Evolutionary conservation across 2,329 filamentous ascomycete genomes (phyloP).

Genomic region (Talaromyces sp.): DNA sequence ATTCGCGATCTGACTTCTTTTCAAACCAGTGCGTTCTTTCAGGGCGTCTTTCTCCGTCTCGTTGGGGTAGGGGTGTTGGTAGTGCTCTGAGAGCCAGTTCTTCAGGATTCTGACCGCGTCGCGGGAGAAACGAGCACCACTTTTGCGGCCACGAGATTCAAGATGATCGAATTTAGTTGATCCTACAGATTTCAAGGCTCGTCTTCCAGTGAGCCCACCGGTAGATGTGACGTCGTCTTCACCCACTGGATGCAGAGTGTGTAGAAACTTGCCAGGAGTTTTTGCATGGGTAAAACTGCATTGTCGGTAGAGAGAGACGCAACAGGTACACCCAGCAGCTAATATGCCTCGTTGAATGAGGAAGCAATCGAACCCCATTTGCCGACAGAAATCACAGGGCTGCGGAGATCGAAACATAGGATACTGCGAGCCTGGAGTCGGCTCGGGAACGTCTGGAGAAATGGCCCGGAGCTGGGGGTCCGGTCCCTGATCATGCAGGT

Average conservation of each 20-base stretch:
- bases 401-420: constrained; percentile 46
- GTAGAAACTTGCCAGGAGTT: constrained; percentile 40
- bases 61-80: constrained; percentile 79
- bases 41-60: constrained; percentile 81
- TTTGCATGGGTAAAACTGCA: constrained; percentile 47
- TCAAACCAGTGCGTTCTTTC: constrained; percentile 74
- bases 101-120: constrained; percentile 77
- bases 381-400: constrained; percentile 45
- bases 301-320: constrained; percentile 46
- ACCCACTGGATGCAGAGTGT: constrained; percentile 43
- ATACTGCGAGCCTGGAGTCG: constrained; percentile 27
- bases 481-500: constrained; percentile 5
- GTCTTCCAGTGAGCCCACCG: constrained; percentile 39
- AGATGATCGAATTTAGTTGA: constrained; percentile 32
- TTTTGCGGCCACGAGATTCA: constrained; percentile 54
- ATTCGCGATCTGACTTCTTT: constrained; percentile 79
- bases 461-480: constrained; percentile 19
- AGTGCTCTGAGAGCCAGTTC: constrained; percentile 77
- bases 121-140: constrained; percentile 72
- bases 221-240: constrained; percentile 41
- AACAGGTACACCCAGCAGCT: constrained; percentile 46
- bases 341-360: constrained; percentile 43
- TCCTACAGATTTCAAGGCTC: constrained; percentile 41
- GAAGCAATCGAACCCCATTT: constrained; percentile 48
- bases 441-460: constrained; percentile 21